Conservation (phyloP, 1,284 basidiomycete species). For the Ustilago shanxiensis region DNA sequence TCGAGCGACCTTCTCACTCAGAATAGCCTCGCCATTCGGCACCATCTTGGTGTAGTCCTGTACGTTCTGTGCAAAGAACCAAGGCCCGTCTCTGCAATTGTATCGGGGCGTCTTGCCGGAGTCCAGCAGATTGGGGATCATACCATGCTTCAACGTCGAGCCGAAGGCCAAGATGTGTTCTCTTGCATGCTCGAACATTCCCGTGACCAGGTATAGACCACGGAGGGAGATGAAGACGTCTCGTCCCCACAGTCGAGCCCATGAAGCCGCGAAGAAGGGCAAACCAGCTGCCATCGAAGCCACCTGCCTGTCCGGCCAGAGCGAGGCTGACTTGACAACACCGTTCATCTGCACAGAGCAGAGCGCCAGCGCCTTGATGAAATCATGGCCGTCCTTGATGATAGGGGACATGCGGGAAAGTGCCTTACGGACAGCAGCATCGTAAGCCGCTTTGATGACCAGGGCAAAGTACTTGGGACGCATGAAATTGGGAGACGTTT, state of each 20-base stretch:
- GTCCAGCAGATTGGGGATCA: conserved; percentile 66
- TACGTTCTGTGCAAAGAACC: conserved; percentile 99
- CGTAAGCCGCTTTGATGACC: conserved; percentile 59
- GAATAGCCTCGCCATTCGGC: conserved; percentile 84
- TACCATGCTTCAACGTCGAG: conserved; percentile 63
- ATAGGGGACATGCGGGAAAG: conserved; percentile 59
- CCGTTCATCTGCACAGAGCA: conserved; percentile 66
- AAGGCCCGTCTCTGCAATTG: conserved; percentile 90
- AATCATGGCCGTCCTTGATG: conserved; percentile 60
- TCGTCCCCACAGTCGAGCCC: conserved; percentile 65
- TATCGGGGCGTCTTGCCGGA: conserved; percentile 72
- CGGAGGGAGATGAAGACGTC: conserved; percentile 67
- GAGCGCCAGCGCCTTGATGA: conserved; percentile 60
- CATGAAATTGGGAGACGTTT: conserved; percentile 61
- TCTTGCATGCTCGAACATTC: conserved; percentile 54
- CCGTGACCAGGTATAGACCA: conserved; percentile 65
- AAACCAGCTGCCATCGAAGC: conserved; percentile 67
- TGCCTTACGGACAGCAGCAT: conserved; percentile 55
- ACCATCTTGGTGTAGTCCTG: conserved; percentile 90
- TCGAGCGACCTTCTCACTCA: conserved; percentile 85
- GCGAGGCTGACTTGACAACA: conserved; percentile 60
- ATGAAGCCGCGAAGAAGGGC: conserved; percentile 64
- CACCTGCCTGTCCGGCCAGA: conserved; percentile 63
- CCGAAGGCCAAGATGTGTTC: conserved; percentile 66
- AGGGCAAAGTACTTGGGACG: conserved; percentile 67